These are phyloP conservation scores for Teratosphaeria gauchensis DNA, from an alignment of 2,329 filamentous ascomycete species.

Conservation along the genomic window DNA sequence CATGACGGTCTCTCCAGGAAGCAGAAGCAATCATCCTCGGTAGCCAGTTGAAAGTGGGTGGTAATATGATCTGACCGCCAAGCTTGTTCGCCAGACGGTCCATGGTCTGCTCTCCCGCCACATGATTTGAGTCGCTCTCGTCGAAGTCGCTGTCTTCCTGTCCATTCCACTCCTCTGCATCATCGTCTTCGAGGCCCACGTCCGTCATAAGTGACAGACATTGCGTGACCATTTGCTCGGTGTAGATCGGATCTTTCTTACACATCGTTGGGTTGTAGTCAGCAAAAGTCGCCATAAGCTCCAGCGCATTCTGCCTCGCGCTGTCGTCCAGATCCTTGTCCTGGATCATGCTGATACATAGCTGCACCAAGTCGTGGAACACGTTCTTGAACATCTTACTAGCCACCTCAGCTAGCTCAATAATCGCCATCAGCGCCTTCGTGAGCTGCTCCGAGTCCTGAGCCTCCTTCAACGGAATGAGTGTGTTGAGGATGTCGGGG, in stretches of 20 bases:
- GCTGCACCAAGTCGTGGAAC: constrained; percentile 88
- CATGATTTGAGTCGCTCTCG: constrained; percentile 93
- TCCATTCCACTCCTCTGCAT: constrained; percentile 85
- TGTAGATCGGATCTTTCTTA: constrained; percentile 85
- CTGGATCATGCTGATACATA: constrained; percentile 86
- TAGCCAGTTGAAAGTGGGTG: constrained; percentile 92
- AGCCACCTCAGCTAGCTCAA: constrained; percentile 87
- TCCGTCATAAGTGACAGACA: constrained; percentile 98
- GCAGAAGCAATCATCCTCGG: constrained; percentile 95
- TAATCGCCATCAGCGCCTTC: constrained; percentile 79
- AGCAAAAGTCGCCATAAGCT: constrained; percentile 96
- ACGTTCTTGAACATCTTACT: constrained; percentile 95
- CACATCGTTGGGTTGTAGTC: constrained; percentile 92
- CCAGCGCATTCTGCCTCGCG: constrained; percentile 85
- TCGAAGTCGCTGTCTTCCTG: constrained; percentile 92
- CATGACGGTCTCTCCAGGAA: constrained; percentile 90
- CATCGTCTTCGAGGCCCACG: constrained; percentile 86
- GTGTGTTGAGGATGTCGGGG: constrained; percentile 84
- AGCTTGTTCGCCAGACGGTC: constrained; percentile 95
- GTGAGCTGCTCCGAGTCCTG: constrained; percentile 85
- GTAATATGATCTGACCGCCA: constrained; percentile 82
- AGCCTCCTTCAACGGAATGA: constrained; percentile 86
- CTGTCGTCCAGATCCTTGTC: constrained; percentile 90
- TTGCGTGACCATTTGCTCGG: constrained; percentile 94
- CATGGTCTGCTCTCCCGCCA: constrained; percentile 97